Evolutionary conservation across 1,284 basidiomycete genomes (phyloP), one percentile per base, ranked within the genome.

Genomic region (Puccinia horiana): DNA sequence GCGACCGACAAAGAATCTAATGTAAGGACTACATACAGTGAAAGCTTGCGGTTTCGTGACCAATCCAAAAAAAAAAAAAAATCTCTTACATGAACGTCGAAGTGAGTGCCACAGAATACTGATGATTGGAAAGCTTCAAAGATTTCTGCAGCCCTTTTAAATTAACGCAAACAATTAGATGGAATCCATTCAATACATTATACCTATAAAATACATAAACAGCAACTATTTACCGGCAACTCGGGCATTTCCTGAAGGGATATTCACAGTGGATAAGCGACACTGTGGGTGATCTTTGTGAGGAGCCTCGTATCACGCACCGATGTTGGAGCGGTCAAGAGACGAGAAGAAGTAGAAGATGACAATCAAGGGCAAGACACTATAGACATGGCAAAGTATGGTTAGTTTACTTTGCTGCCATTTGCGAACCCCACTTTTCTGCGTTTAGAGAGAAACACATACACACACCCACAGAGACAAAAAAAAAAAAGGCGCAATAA

Each of bases 201-300:
- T n/a, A n/a, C n/a, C n/a, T n/a, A n/a, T n/a, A n/a, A n/a, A n/a
- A n/a, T n/a, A n/a, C n/a, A n/a, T n/a, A n/a, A n/a, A n/a, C n/a
- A n/a, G n/a, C n/a, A n/a, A n/a, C n/a, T n/a, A n/a, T n/a, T 56
- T 35, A 81, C 78, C 80, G 14, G 80, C 80, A 32, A 82, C 80
- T 52, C 80, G 80, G 8, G 80, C 80, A 82, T 82, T 82, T 75
- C 80, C 80, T 82, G 35, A 29, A 69, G 18, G 18, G 18, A 69
- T 67, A 58, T 67, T 16, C 54, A 54, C 37, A 23, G 11, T 23
- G 23, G n/a, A n/a, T n/a, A n/a, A n/a, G n/a, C n/a, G n/a, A n/a
- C n/a, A 58, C 23, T 49, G 18, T 12, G 69, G 12, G 29, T 47
- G 16, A 29, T 49, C 29, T n/a, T 5, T 70, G 40, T 18, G 2